Base-by-base conservation (phyloP, 768 basidiomycete species). In the Leucocoprinus leucothites region DNA sequence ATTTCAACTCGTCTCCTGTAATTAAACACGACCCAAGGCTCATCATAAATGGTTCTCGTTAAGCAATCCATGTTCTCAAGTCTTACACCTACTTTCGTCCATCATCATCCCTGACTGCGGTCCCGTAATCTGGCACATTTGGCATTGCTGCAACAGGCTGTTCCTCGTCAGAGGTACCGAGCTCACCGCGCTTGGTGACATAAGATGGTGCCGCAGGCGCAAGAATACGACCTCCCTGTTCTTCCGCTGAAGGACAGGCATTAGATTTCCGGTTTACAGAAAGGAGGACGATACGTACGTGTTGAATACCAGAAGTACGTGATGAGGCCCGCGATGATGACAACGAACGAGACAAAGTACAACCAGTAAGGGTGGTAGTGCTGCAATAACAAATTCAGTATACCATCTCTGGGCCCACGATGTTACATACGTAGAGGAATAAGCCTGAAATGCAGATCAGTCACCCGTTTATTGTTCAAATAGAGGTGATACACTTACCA, bases 271-370 rank as follows among this genome's bases (percentile, higher is more conserved):
- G 5, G 45, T 42, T 7, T 3, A 50, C 3, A 18, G 9, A 31
- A 35, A 34, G 49, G 58, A 24, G 35, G 31, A 47, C 49, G 34
- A 19, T 2, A 78, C 91, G 63, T 72, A 92, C 91, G 91, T 34
- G 86, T 85, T 6, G 86, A 81, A 67, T 80, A 74, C 91, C 92
- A 94, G 74, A 94, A 94, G 71, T 94, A 94, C 35, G 86, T 79
- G 63, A 94, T 73, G 3, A 94, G 78, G 2, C 92, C 92, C 11
- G 73, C 31, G 42, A 94, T 66, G 57, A 92, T 83, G 13, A 93
- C 74, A 1, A 69, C 77, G 63, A 88, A 94, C 0, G 92, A 80
- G 57, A 86, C 73, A 71, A 94, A 94, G 76, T 94, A 94, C 14
- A 94, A 78, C 91, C 91, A 94, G 74, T 82, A 94, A 3, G 92